These are phyloP conservation scores for Lolium perenne DNA, from an alignment of 176 grass and related monocot genomes.

Conservation along the genomic window DNA sequence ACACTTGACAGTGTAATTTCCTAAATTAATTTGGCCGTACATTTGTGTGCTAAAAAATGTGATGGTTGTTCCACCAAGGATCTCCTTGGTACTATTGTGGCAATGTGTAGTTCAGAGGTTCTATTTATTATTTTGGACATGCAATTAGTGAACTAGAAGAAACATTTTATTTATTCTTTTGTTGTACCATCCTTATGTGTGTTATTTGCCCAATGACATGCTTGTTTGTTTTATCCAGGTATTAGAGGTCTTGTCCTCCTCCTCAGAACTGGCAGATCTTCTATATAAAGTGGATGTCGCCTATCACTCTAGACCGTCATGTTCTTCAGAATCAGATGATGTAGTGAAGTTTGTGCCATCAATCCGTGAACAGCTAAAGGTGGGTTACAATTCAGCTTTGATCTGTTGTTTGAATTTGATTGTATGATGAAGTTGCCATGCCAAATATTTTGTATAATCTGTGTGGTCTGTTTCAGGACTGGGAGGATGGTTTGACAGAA, in stretches of 20 bases:
- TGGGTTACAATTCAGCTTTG: constrained; percentile 4
- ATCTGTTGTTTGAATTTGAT: constrained; percentile 30
- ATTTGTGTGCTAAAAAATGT: neutral
- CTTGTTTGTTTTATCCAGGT: constrained; percentile 54
- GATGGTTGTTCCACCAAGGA: constrained; percentile 15
- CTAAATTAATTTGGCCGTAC: neutral
- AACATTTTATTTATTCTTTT: neutral
- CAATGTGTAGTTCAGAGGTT: neutral
- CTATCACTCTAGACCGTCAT: constrained; percentile 56
- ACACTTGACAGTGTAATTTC: no score
- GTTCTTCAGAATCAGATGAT: constrained; percentile 56
- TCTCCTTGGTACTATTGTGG: neutral
- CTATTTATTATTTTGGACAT: neutral
- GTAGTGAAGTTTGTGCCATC: constrained; percentile 67
- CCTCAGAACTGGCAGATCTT: constrained; percentile 63
- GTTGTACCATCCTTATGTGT: neutral
- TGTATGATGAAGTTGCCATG: neutral
- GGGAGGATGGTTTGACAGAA: constrained; percentile 82
- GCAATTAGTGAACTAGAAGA: neutral
- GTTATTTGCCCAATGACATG: neutral
- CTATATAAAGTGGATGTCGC: constrained; percentile 59
- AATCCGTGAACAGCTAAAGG: constrained; percentile 72
- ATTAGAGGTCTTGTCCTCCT: constrained; percentile 63
- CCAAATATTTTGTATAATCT: constrained; percentile 27
- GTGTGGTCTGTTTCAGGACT: constrained; percentile 59